Percentiles rank a stretch among this genome's conserved stretches.
These are phyloP conservation scores for Alliaria petiolata DNA, from an alignment of 345 rosid species.

Conservation along the genomic window DNA sequence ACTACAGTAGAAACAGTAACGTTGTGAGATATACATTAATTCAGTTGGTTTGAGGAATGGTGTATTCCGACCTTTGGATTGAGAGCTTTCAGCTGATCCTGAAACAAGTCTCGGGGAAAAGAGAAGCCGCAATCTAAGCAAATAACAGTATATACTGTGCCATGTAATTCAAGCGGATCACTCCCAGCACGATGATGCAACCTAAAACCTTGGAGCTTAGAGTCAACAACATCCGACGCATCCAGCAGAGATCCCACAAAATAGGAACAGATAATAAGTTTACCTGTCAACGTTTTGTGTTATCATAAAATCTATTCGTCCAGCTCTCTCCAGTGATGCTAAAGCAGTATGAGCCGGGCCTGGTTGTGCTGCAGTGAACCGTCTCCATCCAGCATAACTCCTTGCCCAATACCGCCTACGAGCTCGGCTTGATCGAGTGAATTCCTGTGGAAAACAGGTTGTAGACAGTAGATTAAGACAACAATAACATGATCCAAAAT, in stretches of 20 bases:
- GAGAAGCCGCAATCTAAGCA: constrained; percentile 80
- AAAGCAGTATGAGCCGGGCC: constrained; percentile 71
- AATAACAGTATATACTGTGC: constrained; percentile 71
- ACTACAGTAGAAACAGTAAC: constrained; percentile 43
- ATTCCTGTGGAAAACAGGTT: constrained; percentile 49
- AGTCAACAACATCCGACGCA: background rate
- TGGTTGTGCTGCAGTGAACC: constrained; percentile 71
- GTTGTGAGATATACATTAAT: background rate
- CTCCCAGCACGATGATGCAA: constrained; percentile 92
- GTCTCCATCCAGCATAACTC: constrained; percentile 97
- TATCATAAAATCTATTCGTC: constrained; percentile 59
- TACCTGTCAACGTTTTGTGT: constrained; percentile 96
- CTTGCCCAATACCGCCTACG: constrained; percentile 93
- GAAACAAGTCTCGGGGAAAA: constrained; percentile 51
- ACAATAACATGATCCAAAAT: background rate
- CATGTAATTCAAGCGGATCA: constrained; percentile 82
- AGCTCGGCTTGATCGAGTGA: constrained; percentile 58
- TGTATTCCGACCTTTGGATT: constrained; percentile 70
- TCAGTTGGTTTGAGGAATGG: background rate
- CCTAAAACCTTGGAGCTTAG: constrained; percentile 32
- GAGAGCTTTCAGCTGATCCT: constrained; percentile 72
- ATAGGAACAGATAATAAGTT: background rate
- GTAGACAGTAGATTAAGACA: background rate
- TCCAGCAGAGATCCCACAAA: constrained; percentile 13
- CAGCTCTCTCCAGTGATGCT: constrained; percentile 78